Base-by-base conservation (phyloP, 208 protist species). In the Balamuthia mandrillaris region DNA sequence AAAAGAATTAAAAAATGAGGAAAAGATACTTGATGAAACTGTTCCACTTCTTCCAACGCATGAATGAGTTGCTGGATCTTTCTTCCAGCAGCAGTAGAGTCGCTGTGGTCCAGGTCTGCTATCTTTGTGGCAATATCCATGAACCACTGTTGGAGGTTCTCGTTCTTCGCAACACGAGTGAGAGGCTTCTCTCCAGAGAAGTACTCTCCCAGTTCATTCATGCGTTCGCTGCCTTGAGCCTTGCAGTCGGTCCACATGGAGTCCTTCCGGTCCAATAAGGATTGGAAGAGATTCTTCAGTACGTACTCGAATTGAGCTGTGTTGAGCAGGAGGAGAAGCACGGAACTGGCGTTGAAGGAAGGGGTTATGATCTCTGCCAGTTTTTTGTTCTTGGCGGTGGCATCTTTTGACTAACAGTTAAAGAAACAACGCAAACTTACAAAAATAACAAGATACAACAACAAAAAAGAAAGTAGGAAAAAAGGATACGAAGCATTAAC, bases 21-120 rank as follows among this genome's bases (percentile, higher is more conserved):
- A n/a, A n/a, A n/a, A n/a, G n/a, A n/a, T 14, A 85, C 42, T 84
- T 98, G 96, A 66, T 98, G 94, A 83, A 98, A 98, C 88, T 97
- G 93, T 78, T 98, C 95, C 51, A 99, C 96, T 82, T 97, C 96
- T 87, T 98, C 96, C 29, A 99, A 89, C 4, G 97, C 98, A 49
- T 92, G 88, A 33, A 97, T 95, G 4, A 99, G 88, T 86, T 98
- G 95, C 91, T 97, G 95, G 51, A 98, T 96, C 89, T 97, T 98
- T 56, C 96, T 87, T 51, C 95, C 96, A 0, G 96, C 93, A 10
- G 85, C 68, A 3, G 94, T 96, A 3, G 81, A 90, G 85, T 97
- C 93, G 16, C 82, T 68, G 65, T 93, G 91, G 61, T 94, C 90
- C 0, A 95, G 84, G 24, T 85, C 83, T 16, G 81, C 24, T 60